Base-by-base conservation (phyloP, 768 basidiomycete genomes). In the Tricholoma saponaceum region DNA sequence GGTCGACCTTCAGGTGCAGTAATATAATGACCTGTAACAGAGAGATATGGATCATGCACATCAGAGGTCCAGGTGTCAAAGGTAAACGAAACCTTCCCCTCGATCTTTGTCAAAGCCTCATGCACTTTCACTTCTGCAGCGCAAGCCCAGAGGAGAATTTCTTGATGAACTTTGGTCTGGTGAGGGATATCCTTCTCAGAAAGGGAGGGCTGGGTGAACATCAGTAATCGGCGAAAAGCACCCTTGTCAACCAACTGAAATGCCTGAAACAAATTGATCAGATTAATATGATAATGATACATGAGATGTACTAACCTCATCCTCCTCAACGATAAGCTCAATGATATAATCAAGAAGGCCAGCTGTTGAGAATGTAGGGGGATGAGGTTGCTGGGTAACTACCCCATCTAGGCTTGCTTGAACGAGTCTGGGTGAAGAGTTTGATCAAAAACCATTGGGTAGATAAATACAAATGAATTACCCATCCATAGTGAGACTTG, bases 11-110 rank as follows among this genome's bases (percentile, higher is more conserved):
- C 26, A 4, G 18, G 51, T 39, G 51, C n/a, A 12, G 54, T 51
- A 33, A 67, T 64, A 30, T 67, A 67, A 37, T 67, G 66, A 25
- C 37, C 59, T 1, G 64, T 67, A 6, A 67, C 51, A 2, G 44
- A 49, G 4, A 67, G 57, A 43, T 58, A 65, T 14, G 64, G 64
- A 51, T 64, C 62, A 46, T 49, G 41, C 2, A 54, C 13, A 8
- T 61, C 51, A 18, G 64, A 67, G 0, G 62, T 67, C 62, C 66
- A 67, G 43, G 58, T 44, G 25, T 67, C 58, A 53, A 65, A 67
- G 4, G 66, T 64, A 9, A 64, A 53, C 18, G 47, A 49, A 49
- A 49, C 47, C 47, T 49, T 49, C 26, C 26, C 26, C 26, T 49
- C 14, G 16, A 30, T 49, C 25, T 49, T n/a, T 49, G 47, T 16